Evolutionary conservation across 2,329 filamentous ascomycete genomes (phyloP).

Genomic region (Alternaria rosae): DNA sequence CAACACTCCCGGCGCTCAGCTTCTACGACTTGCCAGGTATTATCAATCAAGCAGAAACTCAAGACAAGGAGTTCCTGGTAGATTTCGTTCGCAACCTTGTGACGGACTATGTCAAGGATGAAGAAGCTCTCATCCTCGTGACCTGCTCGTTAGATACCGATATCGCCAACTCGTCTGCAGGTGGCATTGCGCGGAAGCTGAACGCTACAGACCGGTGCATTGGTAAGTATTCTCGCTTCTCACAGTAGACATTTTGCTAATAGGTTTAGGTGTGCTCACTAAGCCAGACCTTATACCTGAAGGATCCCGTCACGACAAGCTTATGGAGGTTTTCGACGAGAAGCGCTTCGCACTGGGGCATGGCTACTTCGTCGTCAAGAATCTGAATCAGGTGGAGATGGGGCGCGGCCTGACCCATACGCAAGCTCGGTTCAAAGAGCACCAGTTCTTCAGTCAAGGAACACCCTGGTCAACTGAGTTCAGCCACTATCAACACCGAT

Average conservation of each 20-base stretch:
- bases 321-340: conserved; percentile 69
- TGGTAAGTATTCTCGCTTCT: conserved; percentile 28
- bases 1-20: conserved; percentile 73
- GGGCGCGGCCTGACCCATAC: conserved; percentile 54
- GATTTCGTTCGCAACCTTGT: conserved; percentile 76
- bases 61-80: conserved; percentile 61
- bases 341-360: conserved; percentile 69
- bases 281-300: conserved; percentile 78
- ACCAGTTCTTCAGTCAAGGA: conserved; percentile 56
- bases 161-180: conserved; percentile 75
- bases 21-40: conserved; percentile 89
- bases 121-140: conserved; percentile 77
- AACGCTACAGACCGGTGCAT: conserved; percentile 54
- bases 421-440: conserved; percentile 59
- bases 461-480: conserved; percentile 58
- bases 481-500: conserved; percentile 50
- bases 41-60: conserved; percentile 71
- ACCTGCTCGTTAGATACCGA: conserved; percentile 81
- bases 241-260: not conserved
- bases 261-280: conserved; percentile 74
- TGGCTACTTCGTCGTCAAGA: conserved; percentile 81
- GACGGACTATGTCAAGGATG: conserved; percentile 71
- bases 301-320: conserved; percentile 60
- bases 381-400: conserved; percentile 63
- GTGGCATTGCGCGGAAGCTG: conserved; percentile 58